Evolutionary conservation across 1,284 basidiomycete genomes (phyloP).

Genomic region (Melanopsichium pennsylvanicum): DNA sequence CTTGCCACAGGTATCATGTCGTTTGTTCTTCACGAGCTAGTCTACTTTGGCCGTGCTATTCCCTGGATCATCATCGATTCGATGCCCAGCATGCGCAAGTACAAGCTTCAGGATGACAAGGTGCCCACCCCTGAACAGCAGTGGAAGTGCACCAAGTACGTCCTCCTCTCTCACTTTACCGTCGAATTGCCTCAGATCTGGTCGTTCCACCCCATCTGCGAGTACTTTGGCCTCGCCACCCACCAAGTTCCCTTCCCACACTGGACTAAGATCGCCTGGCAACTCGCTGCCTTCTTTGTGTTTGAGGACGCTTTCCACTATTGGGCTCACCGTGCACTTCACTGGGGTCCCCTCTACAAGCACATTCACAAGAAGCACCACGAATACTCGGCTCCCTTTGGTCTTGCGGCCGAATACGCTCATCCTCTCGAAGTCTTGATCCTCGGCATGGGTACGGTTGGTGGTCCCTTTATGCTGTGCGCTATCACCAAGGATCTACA

Average conservation of each 20-base stretch:
- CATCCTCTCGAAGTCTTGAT: constrained; percentile 94
- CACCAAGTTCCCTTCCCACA: constrained; percentile 89
- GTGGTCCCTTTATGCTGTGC: constrained; percentile 85
- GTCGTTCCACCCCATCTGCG: constrained; percentile 93
- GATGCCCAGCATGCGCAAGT: constrained; percentile 90
- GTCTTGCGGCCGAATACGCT: constrained; percentile 95
- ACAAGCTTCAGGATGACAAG: constrained; percentile 88
- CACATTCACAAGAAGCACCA: constrained; percentile 94
- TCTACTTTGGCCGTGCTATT: constrained; percentile 94
- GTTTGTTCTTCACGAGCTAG: constrained; percentile 91
- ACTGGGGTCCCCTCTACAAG: constrained; percentile 91
- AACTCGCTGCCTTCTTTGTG: constrained; percentile 89
- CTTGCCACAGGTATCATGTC: constrained; percentile 94
- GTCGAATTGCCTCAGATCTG: constrained; percentile 95
- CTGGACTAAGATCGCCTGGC: constrained; percentile 69
- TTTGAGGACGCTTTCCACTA: constrained; percentile 93
- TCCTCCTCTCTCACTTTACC: constrained; percentile 93
- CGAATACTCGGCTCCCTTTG: constrained; percentile 96
- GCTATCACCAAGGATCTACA: constrained; percentile 72
- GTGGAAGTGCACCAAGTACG: constrained; percentile 95
- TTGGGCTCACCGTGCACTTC: constrained; percentile 83
- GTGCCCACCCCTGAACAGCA: constrained; percentile 82
- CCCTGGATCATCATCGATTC: constrained; percentile 96
- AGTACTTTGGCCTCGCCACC: constrained; percentile 86
- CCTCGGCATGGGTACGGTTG: constrained; percentile 84